Conservation (phyloP, 2,329 filamentous ascomycete genomes). For the Endoconidiophora laricicola region DNA sequence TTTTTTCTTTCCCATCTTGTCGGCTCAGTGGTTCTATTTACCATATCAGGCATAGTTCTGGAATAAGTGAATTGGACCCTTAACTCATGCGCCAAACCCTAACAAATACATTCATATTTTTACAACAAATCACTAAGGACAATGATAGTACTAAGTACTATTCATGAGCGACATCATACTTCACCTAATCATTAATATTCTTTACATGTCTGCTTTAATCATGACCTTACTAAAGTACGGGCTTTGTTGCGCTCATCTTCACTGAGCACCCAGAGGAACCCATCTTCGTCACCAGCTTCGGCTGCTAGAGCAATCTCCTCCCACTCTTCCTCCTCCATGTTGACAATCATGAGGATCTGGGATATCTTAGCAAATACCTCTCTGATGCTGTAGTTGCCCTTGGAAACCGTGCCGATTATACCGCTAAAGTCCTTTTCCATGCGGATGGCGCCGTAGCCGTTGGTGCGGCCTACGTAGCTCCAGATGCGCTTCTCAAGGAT, state of each 20-base stretch:
- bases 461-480: constrained; percentile 62
- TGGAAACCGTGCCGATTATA: constrained; percentile 50
- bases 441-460: constrained; percentile 63
- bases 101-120: too few relatives aligned
- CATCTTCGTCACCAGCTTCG: constrained; percentile 31
- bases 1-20: not conserved
- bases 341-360: constrained; percentile 73
- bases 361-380: constrained; percentile 60
- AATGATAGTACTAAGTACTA: not conserved
- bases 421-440: constrained; percentile 72
- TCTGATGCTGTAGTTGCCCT: constrained; percentile 58
- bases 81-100: too few relatives aligned
- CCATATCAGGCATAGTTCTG: too few relatives aligned
- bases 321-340: constrained; percentile 95
- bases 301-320: constrained; percentile 43
- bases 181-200: not conserved
- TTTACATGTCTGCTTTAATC: not conserved
- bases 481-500: constrained; percentile 79
- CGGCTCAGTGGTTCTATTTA: too few relatives aligned
- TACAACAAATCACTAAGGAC: too few relatives aligned
- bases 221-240: constrained; percentile 43
- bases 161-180: not conserved
- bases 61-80: too few relatives aligned
- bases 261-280: constrained; percentile 54
- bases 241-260: constrained; percentile 59